Evolutionary conservation across 2,329 filamentous ascomycete species (phyloP).

Genomic region (Westerdykella sp.): DNA sequence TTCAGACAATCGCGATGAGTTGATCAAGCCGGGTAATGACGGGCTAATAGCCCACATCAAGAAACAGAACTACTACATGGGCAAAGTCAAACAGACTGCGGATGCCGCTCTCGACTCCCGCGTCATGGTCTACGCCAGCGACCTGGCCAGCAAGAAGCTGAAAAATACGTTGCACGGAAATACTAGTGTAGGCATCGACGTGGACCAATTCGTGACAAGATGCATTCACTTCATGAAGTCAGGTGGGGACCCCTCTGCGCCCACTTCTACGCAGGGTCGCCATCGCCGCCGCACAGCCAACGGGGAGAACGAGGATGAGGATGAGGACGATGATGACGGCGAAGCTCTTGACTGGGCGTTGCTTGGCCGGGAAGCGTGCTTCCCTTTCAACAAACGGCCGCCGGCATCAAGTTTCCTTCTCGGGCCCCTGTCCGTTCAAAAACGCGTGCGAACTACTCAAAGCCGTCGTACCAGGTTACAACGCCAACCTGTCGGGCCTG

Average conservation of each 20-base stretch:
- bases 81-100: slow-evolving; percentile 73
- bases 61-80: slow-evolving; percentile 59
- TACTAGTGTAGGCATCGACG: slow-evolving; percentile 67
- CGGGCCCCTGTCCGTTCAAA: slow-evolving; percentile 83
- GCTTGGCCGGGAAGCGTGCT: slow-evolving; percentile 69
- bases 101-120: slow-evolving; percentile 88
- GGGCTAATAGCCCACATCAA: slow-evolving; percentile 59
- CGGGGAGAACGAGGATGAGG: slow-evolving; percentile 45
- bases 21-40: slow-evolving; percentile 58
- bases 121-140: slow-evolving; percentile 73
- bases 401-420: slow-evolving; percentile 77
- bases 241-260: slow-evolving; percentile 45
- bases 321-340: slow-evolving; percentile 59
- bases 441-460: slow-evolving; percentile 64
- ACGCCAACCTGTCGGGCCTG: slow-evolving; percentile 61
- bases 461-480: slow-evolving; percentile 64
- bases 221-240: slow-evolving; percentile 78
- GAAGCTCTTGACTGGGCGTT: slow-evolving; percentile 78
- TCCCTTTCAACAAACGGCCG: slow-evolving; percentile 67
- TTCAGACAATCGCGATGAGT: slow-evolving; percentile 64
- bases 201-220: slow-evolving; percentile 88
- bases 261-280: slow-evolving; percentile 50
- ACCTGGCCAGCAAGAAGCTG: slow-evolving; percentile 73
- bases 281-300: slow-evolving; percentile 42
- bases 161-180: slow-evolving; percentile 68